These are phyloP conservation scores for Gonapodya sp. DNA, from an alignment of 192 early-diverging fungal genomes.

Conservation along the genomic window DNA sequence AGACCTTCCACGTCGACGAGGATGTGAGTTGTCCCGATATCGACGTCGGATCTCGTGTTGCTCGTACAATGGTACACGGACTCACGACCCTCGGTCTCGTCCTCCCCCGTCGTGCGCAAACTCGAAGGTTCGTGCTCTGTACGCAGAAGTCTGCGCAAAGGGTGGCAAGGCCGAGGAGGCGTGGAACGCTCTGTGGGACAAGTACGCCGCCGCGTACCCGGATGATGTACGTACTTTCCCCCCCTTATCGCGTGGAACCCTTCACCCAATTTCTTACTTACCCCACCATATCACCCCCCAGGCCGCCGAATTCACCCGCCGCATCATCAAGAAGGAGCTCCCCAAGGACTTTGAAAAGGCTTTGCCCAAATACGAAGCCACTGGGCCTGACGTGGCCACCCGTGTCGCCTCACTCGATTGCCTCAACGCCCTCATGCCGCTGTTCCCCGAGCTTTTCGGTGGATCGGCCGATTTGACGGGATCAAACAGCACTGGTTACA, in stretches of 20 bases:
- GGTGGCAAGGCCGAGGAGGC: conserved; percentile 55
- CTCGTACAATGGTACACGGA: no score
- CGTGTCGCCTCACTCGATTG: conserved; percentile 10
- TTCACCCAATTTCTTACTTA: conserved; percentile 6
- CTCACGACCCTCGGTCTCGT: no score
- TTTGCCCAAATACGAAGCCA: conserved; percentile 71
- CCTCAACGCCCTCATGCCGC: conserved; percentile 69
- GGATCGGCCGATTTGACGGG: conserved; percentile 96
- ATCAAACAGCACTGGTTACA: conserved; percentile 94
- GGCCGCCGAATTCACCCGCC: conserved; percentile 63
- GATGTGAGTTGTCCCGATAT: conserved; percentile 44
- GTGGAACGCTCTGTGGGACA: conserved; percentile 66
- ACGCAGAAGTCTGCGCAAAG: conserved; percentile 36
- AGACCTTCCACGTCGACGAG: conserved; percentile 62
- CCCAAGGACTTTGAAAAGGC: conserved; percentile 59
- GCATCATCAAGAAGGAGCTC: conserved; percentile 54
- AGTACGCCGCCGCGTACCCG: conserved; percentile 61
- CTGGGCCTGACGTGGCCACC: conserved; percentile 70
- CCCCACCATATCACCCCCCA: neutral
- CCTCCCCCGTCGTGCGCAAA: no score
- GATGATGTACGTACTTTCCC: conserved; percentile 29
- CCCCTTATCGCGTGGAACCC: no score
- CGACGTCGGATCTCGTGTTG: no score
- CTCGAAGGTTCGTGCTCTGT: conserved; percentile 32
- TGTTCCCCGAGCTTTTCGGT: conserved; percentile 80